Base-by-base conservation (phyloP, 441 rosid species). In the Populus hybrid region DNA sequence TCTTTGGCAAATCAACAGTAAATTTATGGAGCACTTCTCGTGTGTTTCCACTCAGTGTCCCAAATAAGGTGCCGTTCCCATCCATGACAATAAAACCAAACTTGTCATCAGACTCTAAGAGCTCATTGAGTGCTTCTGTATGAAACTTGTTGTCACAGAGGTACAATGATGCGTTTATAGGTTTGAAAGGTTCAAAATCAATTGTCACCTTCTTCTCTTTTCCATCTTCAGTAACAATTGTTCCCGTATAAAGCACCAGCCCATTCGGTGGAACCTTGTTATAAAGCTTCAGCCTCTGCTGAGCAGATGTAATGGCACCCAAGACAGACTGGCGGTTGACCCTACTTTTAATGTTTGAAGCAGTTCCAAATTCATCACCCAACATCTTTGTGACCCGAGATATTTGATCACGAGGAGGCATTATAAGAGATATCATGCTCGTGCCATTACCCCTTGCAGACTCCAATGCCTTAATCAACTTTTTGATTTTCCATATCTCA, bases 391-490 rank as follows among this genome's bases (percentile, higher is more conserved):
- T 89, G 70, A 93, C 95, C 46, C 97, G 87, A 77, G 94, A 88
- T 34, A 93, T 85, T 73, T 93, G 97, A 89, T 93, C 95, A 70
- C 97, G 93, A 8, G 97, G 97, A 79, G 97, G 97, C 95, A 92
- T 91, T 3, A 92, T 92, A 69, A 90, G 95, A 69, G 97, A 91
- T 79, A 93, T 92, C 98, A 93, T 92, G 84, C 98, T 91, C 20
- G 97, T 93, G 40, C 95, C 97, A 66, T 92, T 92, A 32, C 97
- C 97, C 81, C 95, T 87, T 1, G 97, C 97, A 38, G 95, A 86
- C 81, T 93, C 97, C 73, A 93, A 80, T 32, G 89, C 94, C 85
- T 93, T 93, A 81, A 91, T 93, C 42, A 91, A 82, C 77, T 91
- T 91, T 82, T 93, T 91, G 40, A 92, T 92, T 80, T 93, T 93